Base-by-base conservation (phyloP, 495 filamentous ascomycete genomes). In the Tricharina praecox region DNA sequence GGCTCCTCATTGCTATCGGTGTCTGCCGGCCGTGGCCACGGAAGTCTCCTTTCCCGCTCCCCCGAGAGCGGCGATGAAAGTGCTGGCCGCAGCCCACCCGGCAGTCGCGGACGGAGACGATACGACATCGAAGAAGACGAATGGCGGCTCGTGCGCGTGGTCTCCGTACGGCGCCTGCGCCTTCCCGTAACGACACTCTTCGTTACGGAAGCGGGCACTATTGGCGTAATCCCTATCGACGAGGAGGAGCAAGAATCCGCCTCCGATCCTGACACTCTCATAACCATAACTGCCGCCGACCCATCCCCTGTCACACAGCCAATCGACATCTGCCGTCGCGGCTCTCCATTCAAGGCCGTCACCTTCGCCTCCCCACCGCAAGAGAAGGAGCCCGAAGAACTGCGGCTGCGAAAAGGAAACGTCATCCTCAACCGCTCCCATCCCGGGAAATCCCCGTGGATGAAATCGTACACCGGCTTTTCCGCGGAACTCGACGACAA, bases 81-180 rank as follows among this genome's bases (percentile, higher is more conserved):
- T 9, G 9, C 16, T 1, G 35, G 33, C 3, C 13, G 45, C n/a
- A 25, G 26, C 43, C 43, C 43, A n/a, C 25, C 8, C 23, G 1
- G 41, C 18, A 23, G 37, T 15, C 7, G 40, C 11, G 28, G 51
- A 48, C 4, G 37, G 58, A 15, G 37, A 50, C n/a, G 42, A 42
- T 13, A 49, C 34, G 16, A 38, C 38, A n/a, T n/a, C n/a, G 5
- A 42, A 33, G 32, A 38, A 32, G 19, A 47, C 28, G 58, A 61
- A 20, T 61, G 58, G 58, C 50, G 46, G 16, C 8, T 47, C 7
- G 50, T 60, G 8, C 58, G 48, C 11, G 77, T 95, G 39, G 73
- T 83, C 39, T 93, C 85, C 50, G 77, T 95, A 23, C 79, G 92
- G 16, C 86, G 93, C 53, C 70, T 97, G 5, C 75, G 92, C 15